phyloP scores from a whole-genome alignment of 805 yeast genomes.

The Sugiyamaella americana region DNA sequence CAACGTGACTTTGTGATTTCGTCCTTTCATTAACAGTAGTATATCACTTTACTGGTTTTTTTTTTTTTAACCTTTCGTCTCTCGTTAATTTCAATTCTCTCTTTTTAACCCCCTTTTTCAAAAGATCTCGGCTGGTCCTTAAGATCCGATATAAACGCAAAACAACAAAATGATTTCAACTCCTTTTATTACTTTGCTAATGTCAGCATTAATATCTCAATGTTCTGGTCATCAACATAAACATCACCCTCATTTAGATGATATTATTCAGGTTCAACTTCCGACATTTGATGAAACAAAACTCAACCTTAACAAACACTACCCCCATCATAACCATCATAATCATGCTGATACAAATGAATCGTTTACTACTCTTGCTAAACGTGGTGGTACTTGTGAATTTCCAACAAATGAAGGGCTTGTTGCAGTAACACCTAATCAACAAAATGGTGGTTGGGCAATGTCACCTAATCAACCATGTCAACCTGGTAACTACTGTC shows the following conservation, averaged over 20 bases:
- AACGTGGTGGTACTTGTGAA: conserved; percentile 39
- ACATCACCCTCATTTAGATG: neutral
- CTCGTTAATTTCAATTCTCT: too few species aligned
- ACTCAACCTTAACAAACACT: conserved; percentile 13
- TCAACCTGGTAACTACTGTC: conserved; percentile 74
- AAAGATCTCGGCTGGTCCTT: too few species aligned
- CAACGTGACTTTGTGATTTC: too few species aligned
- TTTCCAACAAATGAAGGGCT: conserved; percentile 66
- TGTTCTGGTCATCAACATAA: neutral
- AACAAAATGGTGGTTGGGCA: conserved; percentile 80
- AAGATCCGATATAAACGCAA: too few species aligned
- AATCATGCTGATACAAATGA: conserved; percentile 6
- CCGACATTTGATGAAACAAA: conserved; percentile 1
- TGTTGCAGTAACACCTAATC: conserved; percentile 56
- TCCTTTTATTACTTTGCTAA: neutral
- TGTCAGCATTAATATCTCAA: neutral
- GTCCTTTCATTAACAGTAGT: too few species aligned
- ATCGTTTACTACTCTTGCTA: conserved; percentile 3
- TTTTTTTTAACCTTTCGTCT: too few species aligned
- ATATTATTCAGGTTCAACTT: conserved; percentile 5
- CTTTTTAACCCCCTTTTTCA: too few species aligned
- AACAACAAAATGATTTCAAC: neutral
- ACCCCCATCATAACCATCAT: conserved; percentile 12
- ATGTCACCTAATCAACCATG: conserved; percentile 69
- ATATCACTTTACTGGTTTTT: too few species aligned